Conservation (phyloP, 768 basidiomycete genomes). For the Suillus spraguei region DNA sequence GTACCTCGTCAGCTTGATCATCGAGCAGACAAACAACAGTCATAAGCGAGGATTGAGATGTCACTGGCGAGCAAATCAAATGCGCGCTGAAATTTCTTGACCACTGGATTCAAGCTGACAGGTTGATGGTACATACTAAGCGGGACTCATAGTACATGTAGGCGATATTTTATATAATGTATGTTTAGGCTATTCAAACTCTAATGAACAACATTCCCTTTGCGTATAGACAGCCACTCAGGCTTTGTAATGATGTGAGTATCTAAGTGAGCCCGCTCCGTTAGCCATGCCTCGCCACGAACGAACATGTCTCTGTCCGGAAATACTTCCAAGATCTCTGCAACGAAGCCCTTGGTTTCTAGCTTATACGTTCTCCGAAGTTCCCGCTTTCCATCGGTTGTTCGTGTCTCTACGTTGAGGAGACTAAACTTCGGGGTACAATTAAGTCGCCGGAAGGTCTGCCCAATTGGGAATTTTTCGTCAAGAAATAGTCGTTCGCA, state of each 20-base stretch:
- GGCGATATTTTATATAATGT: neutral
- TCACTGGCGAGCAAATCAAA: too few relatives aligned
- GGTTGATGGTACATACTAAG: too few relatives aligned
- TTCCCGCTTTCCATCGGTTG: slow-evolving; percentile 23
- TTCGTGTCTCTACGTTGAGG: slow-evolving; percentile 45
- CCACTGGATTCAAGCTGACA: too few relatives aligned
- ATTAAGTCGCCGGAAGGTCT: slow-evolving; percentile 61
- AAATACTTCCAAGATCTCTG: slow-evolving; percentile 73
- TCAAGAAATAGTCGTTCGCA: slow-evolving; percentile 66
- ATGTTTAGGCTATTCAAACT: neutral
- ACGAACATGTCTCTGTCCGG: slow-evolving; percentile 68
- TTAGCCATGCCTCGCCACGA: slow-evolving; percentile 57
- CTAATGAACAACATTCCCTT: slow-evolving; percentile 19
- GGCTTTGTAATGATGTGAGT: slow-evolving; percentile 14
- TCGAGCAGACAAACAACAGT: too few relatives aligned
- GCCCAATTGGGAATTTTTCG: slow-evolving; percentile 69
- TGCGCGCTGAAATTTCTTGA: too few relatives aligned
- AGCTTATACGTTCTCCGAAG: slow-evolving; percentile 53
- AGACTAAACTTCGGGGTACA: slow-evolving; percentile 61
- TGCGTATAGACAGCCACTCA: slow-evolving; percentile 16
- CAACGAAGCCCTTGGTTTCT: slow-evolving; percentile 56
- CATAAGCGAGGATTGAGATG: too few relatives aligned
- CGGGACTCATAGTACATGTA: too few relatives aligned
- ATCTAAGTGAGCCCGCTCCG: slow-evolving; percentile 18
- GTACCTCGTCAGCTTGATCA: too few relatives aligned